Conservation (phyloP, 345 rosid genomes). For the Hirschfeldia incana region DNA sequence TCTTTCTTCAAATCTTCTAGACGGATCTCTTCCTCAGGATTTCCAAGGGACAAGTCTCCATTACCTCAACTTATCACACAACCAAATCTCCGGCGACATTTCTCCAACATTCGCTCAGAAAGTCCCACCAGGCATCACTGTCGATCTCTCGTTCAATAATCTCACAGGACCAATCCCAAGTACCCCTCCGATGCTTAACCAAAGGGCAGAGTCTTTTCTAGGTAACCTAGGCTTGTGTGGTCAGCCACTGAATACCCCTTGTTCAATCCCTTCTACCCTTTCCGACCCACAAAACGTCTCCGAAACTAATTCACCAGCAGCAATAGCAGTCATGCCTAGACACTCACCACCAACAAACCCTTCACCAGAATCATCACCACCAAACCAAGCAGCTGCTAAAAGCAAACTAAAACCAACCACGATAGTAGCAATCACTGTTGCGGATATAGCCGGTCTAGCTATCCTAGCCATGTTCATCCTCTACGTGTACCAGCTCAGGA, state of each 20-base stretch:
- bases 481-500: slow-evolving; percentile 66
- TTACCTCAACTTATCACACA: slow-evolving; percentile 73
- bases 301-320: slow-evolving; percentile 71
- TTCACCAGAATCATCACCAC: slow-evolving; percentile 29
- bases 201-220: slow-evolving; percentile 52
- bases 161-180: slow-evolving; percentile 79
- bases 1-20: slow-evolving; percentile 79
- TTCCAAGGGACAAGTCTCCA: slow-evolving; percentile 58
- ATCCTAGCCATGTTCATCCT: slow-evolving; percentile 56
- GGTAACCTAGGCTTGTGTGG: slow-evolving; percentile 81
- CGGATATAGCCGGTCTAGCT: slow-evolving; percentile 64
- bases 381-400: slow-evolving; percentile 16
- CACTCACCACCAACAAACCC: slow-evolving; percentile 47
- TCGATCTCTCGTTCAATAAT: slow-evolving; percentile 86
- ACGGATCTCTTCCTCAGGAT: slow-evolving; percentile 60
- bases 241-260: slow-evolving; percentile 72
- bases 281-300: slow-evolving; percentile 70
- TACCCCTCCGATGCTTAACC: slow-evolving; percentile 55
- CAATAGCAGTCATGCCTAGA: slow-evolving; percentile 89
- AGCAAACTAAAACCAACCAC: slow-evolving; percentile 68
- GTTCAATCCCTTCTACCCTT: slow-evolving; percentile 74
- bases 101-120: slow-evolving; percentile 55
- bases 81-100: slow-evolving; percentile 65
- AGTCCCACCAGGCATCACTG: slow-evolving; percentile 55
- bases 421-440: slow-evolving; percentile 62